Base-by-base conservation (phyloP, 2,329 filamentous ascomycete genomes). In the Passalora sequoiae region DNA sequence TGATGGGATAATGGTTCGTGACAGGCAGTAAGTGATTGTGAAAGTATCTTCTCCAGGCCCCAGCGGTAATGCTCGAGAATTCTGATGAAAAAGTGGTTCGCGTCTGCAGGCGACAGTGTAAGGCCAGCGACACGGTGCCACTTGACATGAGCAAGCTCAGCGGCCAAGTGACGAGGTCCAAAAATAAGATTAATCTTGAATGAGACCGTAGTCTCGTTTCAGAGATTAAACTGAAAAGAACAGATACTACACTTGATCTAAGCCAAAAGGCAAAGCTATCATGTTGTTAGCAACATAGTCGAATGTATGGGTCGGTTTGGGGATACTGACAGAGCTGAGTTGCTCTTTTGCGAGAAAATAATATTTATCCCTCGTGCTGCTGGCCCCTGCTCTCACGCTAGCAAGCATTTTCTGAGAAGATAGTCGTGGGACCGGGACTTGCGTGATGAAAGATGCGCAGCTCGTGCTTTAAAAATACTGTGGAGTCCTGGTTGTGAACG, bases 181-280 rank as follows among this genome's bases (percentile, higher is more conserved):
- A 51, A 51, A 51, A 51, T 30, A 30, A 49, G 46, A 39, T 40
- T 52, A 52, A 52, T 52, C 49, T 43, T 43, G 38, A 52, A 48
- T 43, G 29, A 22, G 19, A 24, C 46, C 46, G 46, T 52, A 45
- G 46, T 22, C 19, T 21, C 40, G 46, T 52, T 49, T 49, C 46
- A 52, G 49, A 49, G 48, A 51, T 48, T 48, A 49, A 42, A 49
- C 45, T 49, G 39, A 49, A 43, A 49, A 51, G 41, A 49, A 50
- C 44, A 43, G 44, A 42, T 43, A 43, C 35, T 47, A 47, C 35
- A 39, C 33, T 40, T 36, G 16, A 46, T 30, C 32, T 36, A 36
- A 36, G 32, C 32, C 32, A 36, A 36, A 36, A 36, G 32, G 32
- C 32, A 36, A 13, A 16, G 6, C 6, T 7, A 16, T 16, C 5